Evolutionary conservation across 129 eudicot species (phyloP).

Genomic region (Lonicera japonica): DNA sequence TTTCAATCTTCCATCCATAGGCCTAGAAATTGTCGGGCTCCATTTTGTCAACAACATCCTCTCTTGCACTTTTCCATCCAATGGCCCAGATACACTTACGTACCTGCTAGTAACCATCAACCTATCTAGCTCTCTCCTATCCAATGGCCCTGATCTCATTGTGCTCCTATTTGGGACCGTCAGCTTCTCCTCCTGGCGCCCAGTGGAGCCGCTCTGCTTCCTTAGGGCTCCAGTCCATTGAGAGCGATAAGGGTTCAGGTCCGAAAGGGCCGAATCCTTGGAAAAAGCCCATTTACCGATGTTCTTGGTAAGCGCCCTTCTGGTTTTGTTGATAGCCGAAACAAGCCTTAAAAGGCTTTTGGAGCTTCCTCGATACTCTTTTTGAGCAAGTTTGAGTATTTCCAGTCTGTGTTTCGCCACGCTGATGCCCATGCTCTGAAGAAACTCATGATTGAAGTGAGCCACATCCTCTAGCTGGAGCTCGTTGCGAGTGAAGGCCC

Average conservation of each 20-base stretch:
- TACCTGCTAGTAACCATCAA: slow-evolving; percentile 21
- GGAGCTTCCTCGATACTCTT: slow-evolving; percentile 16
- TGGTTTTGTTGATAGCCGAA: slow-evolving; percentile 34
- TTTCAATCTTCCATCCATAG: slow-evolving; percentile 2
- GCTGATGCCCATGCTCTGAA: slow-evolving; percentile 52
- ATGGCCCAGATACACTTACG: slow-evolving; percentile 46
- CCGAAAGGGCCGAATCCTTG: slow-evolving; percentile 22
- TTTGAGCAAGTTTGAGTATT: slow-evolving; percentile 50
- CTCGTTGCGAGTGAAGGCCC: slow-evolving; percentile 43
- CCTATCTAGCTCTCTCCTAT: slow-evolving; percentile 28
- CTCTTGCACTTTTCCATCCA: slow-evolving; percentile 45
- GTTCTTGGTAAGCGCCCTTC: slow-evolving; percentile 32
- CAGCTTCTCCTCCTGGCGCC: slow-evolving; percentile 3
- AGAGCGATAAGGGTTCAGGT: slow-evolving; percentile 32
- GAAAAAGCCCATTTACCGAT: slow-evolving; percentile 27
- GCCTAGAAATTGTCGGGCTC: slow-evolving; percentile 28
- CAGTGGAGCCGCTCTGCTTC: slow-evolving; percentile 25
- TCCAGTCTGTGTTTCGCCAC: slow-evolving; percentile 58
- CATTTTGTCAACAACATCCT: slow-evolving; percentile 21
- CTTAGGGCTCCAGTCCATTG: slow-evolving; percentile 51
- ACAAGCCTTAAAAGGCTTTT: slow-evolving; percentile 34
- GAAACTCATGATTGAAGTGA: slow-evolving; percentile 69
- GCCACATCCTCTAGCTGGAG: slow-evolving; percentile 39
- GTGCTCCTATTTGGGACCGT: slow-evolving; percentile 16
- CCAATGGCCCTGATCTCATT: slow-evolving; percentile 64